Percentiles rank a stretch among this genome's conserved stretches.
These are phyloP conservation scores for carrot (Daucus carota) DNA, from an alignment of 129 eudicot species.

Conservation along the genomic window DNA sequence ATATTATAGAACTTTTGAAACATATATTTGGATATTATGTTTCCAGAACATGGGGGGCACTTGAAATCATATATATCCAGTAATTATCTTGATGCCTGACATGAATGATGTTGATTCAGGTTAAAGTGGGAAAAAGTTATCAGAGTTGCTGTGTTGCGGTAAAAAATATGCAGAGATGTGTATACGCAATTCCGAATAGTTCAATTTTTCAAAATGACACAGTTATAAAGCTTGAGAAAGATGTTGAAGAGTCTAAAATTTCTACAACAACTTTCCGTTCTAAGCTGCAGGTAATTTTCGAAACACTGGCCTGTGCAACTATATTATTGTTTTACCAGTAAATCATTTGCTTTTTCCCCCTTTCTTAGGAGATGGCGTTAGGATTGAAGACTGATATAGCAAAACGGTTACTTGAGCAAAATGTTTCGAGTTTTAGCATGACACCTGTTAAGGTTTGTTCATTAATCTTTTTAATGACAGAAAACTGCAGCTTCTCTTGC, in stretches of 20 bases:
- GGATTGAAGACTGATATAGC: conserved; percentile 66
- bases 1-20: not conserved
- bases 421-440: conserved; percentile 82
- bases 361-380: conserved; percentile 68
- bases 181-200: conserved; percentile 74
- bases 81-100: conserved; percentile 17
- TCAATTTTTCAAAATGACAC: conserved; percentile 37
- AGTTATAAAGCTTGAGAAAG: conserved; percentile 51
- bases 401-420: conserved; percentile 54
- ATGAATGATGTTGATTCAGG: conserved; percentile 38
- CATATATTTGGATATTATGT: not conserved
- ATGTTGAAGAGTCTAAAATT: conserved; percentile 44
- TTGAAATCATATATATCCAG: conserved; percentile 3
- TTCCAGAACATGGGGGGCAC: not conserved
- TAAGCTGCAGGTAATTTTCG: conserved; percentile 58
- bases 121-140: conserved; percentile 71
- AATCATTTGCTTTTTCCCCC: not conserved
- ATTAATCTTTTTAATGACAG: conserved; percentile 9
- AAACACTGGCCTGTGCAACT: conserved; percentile 4
- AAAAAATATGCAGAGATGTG: conserved; percentile 93
- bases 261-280: conserved; percentile 40
- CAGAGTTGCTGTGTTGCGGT: conserved; percentile 92
- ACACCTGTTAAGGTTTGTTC: conserved; percentile 85
- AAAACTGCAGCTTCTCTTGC: conserved; percentile 6
- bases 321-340: conserved; percentile 4